phyloP scores from a whole-genome alignment of 805 yeast species.

The Barnettozyma pratensis region DNA sequence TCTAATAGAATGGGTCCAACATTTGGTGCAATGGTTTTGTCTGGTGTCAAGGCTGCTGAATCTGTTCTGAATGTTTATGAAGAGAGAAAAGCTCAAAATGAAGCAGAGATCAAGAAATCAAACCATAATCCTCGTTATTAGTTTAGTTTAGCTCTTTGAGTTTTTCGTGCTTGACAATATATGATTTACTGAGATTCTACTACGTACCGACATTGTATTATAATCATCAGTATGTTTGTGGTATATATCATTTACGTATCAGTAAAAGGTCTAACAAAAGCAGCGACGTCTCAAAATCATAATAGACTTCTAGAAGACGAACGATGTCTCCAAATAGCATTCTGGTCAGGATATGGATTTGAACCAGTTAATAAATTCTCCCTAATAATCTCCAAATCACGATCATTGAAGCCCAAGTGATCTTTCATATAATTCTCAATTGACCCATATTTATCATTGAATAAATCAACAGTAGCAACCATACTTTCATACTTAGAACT shows the following conservation, averaged over 20 bases:
- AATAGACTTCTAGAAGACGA: slow-evolving; percentile 11
- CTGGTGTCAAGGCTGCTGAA: slow-evolving; percentile 78
- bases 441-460: slow-evolving; percentile 50
- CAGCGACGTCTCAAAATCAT: neutral
- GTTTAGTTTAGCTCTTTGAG: too few relatives aligned
- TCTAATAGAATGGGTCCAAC: slow-evolving; percentile 83
- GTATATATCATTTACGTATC: too few relatives aligned
- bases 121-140: too few relatives aligned
- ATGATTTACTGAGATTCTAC: too few relatives aligned
- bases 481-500: slow-evolving; percentile 66
- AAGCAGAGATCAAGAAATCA: neutral
- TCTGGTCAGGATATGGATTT: slow-evolving; percentile 15
- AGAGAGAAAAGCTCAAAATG: slow-evolving; percentile 1
- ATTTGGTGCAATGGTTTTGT: slow-evolving; percentile 74
- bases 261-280: too few relatives aligned
- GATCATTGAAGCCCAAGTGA: slow-evolving; percentile 38
- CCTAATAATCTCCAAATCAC: slow-evolving; percentile 38
- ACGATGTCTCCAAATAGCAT: slow-evolving; percentile 22
- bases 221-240: too few relatives aligned
- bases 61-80: slow-evolving; percentile 6
- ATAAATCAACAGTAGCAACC: slow-evolving; percentile 53
- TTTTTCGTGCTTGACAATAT: too few relatives aligned
- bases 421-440: slow-evolving; percentile 42
- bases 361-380: slow-evolving; percentile 24
- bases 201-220: too few relatives aligned